A percentile compares a stretch with the other conserved stretches of the same genome.
phyloP scores from a whole-genome alignment of 305 asterid genomes.

The Fraxinus dipetala region DNA sequence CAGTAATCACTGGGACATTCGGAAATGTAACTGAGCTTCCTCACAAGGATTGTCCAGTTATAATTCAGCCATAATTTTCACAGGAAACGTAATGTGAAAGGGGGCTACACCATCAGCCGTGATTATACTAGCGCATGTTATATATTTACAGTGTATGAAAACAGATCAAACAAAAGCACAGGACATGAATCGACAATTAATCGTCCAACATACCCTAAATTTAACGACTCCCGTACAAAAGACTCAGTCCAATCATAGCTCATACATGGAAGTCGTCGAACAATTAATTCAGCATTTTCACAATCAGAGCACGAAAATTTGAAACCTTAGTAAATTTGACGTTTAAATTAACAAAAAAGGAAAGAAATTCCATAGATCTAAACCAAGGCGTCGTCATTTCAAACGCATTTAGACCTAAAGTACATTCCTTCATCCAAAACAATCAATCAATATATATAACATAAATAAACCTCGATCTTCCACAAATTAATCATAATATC shows the following conservation, averaged over 20 bases:
- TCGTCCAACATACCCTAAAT: not conserved
- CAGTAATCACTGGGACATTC: not conserved
- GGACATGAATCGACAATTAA: not conserved
- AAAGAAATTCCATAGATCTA: slow-evolving; percentile 41
- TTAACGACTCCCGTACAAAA: not conserved
- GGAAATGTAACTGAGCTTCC: not conserved
- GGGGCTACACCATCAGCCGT: not conserved
- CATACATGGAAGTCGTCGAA: not conserved
- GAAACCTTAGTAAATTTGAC: not conserved
- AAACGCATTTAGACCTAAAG: slow-evolving; percentile 1
- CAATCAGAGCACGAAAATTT: not conserved
- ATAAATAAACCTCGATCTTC: slow-evolving; percentile 10
- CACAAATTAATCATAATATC: not conserved
- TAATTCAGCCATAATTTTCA: not conserved
- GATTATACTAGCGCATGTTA: not conserved
- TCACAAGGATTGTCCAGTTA: not conserved
- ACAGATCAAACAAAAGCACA: not conserved
- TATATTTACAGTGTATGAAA: not conserved
- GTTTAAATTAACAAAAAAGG: not conserved
- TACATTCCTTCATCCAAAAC: slow-evolving; percentile 7
- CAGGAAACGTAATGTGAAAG: not conserved
- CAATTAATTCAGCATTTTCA: slow-evolving; percentile 13
- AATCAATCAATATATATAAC: slow-evolving; percentile 28
- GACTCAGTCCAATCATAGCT: not conserved
- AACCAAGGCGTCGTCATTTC: slow-evolving; percentile 8